Percentiles rank a stretch among this genome's conserved stretches.
Evolutionary conservation across 371 early-diverging fungal genomes (phyloP).

Genomic region (Syncephalis plumigaleata): DNA sequence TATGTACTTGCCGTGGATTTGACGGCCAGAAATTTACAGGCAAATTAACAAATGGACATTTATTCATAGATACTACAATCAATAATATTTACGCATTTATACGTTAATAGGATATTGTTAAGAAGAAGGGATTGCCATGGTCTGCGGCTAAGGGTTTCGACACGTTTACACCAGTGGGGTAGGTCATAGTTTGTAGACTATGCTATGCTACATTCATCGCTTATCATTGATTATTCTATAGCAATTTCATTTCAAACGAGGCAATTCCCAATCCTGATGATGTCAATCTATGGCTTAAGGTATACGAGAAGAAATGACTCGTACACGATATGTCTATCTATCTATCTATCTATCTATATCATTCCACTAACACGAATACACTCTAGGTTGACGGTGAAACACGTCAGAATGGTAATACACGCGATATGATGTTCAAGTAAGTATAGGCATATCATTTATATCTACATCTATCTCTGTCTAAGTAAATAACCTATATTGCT

Average conservation of each 20-base stretch:
- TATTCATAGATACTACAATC: too few species aligned
- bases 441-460: too few species aligned
- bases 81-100: neutral
- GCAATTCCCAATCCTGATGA: conserved; percentile 49
- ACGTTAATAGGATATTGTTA: conserved; percentile 44
- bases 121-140: conserved; percentile 79
- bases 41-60: neutral
- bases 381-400: conserved; percentile 42
- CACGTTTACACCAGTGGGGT: conserved; percentile 83
- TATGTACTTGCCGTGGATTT: conserved; percentile 85
- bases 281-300: conserved; percentile 66
- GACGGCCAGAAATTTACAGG: conserved; percentile 81
- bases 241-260: conserved; percentile 63
- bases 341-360: too few species aligned
- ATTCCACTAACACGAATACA: too few species aligned
- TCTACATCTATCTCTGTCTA: too few species aligned
- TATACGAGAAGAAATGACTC: conserved; percentile 11
- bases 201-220: too few species aligned
- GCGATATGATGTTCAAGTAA: conserved; percentile 82
- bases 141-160: conserved; percentile 89
- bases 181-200: too few species aligned
- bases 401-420: conserved; percentile 69
- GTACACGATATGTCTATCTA: neutral
- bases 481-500: too few species aligned
- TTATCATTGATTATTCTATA: conserved; percentile 6